Evolutionary conservation across 305 asterid genomes (phyloP), one percentile per base, ranked within the genome.

Genomic region (Fraxinus sp.): DNA sequence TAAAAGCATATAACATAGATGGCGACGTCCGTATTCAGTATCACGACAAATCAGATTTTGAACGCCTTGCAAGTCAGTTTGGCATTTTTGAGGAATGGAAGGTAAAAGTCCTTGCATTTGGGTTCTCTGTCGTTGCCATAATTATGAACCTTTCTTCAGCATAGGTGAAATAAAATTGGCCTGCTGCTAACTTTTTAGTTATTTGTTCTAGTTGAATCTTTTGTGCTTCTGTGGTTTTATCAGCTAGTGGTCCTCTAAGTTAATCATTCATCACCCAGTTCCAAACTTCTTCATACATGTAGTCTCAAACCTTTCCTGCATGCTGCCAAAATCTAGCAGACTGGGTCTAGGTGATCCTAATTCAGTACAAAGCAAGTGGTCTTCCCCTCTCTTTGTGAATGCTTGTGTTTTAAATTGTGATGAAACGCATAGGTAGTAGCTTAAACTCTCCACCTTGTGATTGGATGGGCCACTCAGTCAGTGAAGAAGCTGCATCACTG

Each of bases 61-160:
- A 91, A 86, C 83, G 66, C 66, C 87, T 95, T 83, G 98, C 99
- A 20, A 88, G 89, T 9, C 96, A 92, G 82, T 95, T 96, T 83
- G 99, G 99, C 83, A 93, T 96, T 86, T 96, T 96, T 88, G 93
- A 93, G 89, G 99, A 96, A 85, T 96, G 99, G 99, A 96, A 96
- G 99, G 99, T 94, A 91, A 81, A 77, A 43, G 16, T n/a, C 66
- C 62, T 70, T 16, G 20, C 64, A 20, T 16, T 62, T 74, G 77
- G 26, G 16, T 76, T 41, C 46, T 75, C 14, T 46, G 26, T 77
- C 33, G 16, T 81, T 10, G 32, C 62, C 36, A 32, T 66, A 80
- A 59, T 55, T 14, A 9, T n/a, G 33, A 7, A 75, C 26, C 30
- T 74, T 77, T 20, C 41, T 52, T 46, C 78, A 33, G 78, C 84